Conservation (phyloP, 2,329 filamentous ascomycete genomes). For the Fusarium torreyae region DNA sequence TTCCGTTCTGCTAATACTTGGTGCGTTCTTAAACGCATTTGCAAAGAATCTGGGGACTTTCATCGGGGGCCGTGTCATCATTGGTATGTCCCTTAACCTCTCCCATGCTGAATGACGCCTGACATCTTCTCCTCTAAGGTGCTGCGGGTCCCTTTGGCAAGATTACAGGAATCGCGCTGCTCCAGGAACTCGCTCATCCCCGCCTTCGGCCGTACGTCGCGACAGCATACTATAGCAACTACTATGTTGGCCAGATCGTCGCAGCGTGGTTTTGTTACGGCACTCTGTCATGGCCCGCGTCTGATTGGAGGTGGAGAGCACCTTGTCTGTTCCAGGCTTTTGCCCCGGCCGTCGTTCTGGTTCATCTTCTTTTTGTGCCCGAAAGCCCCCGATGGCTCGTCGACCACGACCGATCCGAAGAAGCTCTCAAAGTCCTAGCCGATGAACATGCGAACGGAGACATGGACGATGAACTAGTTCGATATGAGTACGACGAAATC, state of each 20-base stretch:
- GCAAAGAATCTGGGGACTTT: constrained; percentile 27
- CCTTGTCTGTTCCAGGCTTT: constrained; percentile 39
- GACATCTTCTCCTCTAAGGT: too few relatives aligned
- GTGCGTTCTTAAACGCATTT: constrained; percentile 31
- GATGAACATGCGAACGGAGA: constrained; percentile 76
- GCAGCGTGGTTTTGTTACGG: constrained; percentile 36
- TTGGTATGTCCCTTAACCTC: too few relatives aligned
- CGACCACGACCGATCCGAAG: constrained; percentile 52
- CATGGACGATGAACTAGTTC: constrained; percentile 68
- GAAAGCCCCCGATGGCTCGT: constrained; percentile 58
- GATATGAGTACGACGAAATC: constrained; percentile 76
- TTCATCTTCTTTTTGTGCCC: constrained; percentile 54
- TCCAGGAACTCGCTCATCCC: constrained; percentile 37
- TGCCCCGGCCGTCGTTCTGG: constrained; percentile 31
- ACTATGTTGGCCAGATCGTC: constrained; percentile 34
- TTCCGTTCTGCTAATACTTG: constrained; percentile 18
- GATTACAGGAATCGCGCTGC: constrained; percentile 28
- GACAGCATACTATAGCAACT: constrained; percentile 35
- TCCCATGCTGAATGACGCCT: too few relatives aligned
- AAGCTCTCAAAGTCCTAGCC: constrained; percentile 67
- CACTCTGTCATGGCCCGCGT: constrained; percentile 10
- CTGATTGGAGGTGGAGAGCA: constrained; percentile 38
- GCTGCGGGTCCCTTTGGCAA: constrained; percentile 28
- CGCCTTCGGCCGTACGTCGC: constrained; percentile 33
- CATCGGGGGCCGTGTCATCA: constrained; percentile 31